phyloP scores from a whole-genome alignment of 495 filamentous ascomycete species.

The Aspergillus leporis region DNA sequence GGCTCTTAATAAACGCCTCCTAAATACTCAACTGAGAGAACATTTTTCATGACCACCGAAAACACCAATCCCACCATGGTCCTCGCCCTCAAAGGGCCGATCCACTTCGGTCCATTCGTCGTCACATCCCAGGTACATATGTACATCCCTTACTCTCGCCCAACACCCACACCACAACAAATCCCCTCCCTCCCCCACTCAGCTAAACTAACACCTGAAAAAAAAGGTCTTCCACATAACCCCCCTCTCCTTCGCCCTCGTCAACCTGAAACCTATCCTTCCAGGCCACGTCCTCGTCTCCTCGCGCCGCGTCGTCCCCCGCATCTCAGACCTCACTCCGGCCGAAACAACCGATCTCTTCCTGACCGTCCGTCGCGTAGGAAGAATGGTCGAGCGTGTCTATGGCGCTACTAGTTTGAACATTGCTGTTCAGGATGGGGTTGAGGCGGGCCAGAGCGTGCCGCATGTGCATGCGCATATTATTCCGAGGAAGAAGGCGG shows the following conservation, averaged over 20 bases:
- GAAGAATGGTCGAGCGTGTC: conserved; percentile 71
- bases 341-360: conserved; percentile 84
- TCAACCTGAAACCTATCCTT: conserved; percentile 92
- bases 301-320: conserved; percentile 59
- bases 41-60: background rate
- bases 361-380: conserved; percentile 75
- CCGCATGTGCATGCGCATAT: conserved; percentile 92
- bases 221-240: conserved; percentile 78
- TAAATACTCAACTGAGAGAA: background rate
- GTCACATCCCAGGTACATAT: conserved; percentile 45
- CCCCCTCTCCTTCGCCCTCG: conserved; percentile 75
- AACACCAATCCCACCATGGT: conserved; percentile 14
- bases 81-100: conserved; percentile 34
- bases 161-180: background rate
- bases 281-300: conserved; percentile 89
- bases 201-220: conserved; percentile 2
- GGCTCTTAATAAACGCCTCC: background rate
- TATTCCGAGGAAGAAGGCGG: conserved; percentile 69
- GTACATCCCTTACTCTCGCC: background rate
- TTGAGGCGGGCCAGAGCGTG: conserved; percentile 85
- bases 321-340: conserved; percentile 71
- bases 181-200: background rate
- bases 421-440: conserved; percentile 90
- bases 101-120: conserved; percentile 48
- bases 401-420: conserved; percentile 74